Base-by-base conservation (phyloP, 2,329 filamentous ascomycete species). In the Fusarium sp. region DNA sequence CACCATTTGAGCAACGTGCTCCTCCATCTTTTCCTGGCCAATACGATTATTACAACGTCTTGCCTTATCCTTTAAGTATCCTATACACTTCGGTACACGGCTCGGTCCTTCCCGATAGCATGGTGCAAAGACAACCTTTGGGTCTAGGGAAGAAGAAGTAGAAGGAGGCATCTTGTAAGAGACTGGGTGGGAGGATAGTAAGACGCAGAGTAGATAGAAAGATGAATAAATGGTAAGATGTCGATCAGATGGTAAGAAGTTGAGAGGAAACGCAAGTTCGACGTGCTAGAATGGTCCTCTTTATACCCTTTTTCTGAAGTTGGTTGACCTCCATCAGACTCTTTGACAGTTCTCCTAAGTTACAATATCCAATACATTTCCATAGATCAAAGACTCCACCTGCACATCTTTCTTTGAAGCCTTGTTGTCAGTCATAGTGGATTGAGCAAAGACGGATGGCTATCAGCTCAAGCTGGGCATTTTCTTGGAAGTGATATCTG, bases 1-100 rank as follows among this genome's bases (percentile, higher is more conserved):
- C 9, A 0, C 2, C 32, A 18, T 18, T 0, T 18, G 7, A 2
- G 0, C 4, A 8, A 6, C 1, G 9, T 34, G 32, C 32, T 34
- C 16, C 5, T 10, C 9, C 34, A 37, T n/a, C 9, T n/a, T 37
- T 18, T 18, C 0, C 16, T 9, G 5, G 32, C 32, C 16, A 7
- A 34, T 34, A 9, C 4, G 30, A 9, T 34, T 34, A 7, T 34
- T 16, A 3, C 30, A 34, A 16, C 7, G 14, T 8, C 30, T 34
- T 34, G 3, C 16, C 4, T 34, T 34, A 2, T 5, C 6, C 32
- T 6, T 2, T 1, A 9, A 4, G 16, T 34, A 10, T 34, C 16
- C 16, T 9, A 34, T 18, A 3, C 32, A 34, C 32, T 5, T 34
- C 13, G 13, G 14, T 32, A 16, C 4, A 7, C 30, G 16, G 4